Base-by-base conservation (phyloP, 495 filamentous ascomycete genomes). In the Tirmania nivea region DNA sequence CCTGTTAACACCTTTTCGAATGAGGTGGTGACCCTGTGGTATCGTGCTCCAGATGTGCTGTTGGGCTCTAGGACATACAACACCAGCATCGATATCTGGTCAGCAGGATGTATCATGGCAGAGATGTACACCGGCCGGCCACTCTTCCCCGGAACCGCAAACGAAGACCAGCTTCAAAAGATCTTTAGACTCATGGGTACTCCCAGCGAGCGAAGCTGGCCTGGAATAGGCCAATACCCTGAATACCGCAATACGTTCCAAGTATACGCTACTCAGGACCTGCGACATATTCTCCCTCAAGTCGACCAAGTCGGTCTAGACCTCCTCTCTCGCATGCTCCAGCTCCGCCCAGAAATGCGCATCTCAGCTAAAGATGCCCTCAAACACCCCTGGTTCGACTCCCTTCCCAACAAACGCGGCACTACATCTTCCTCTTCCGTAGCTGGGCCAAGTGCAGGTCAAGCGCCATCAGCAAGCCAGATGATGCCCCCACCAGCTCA, bases 141-240 rank as follows among this genome's bases (percentile, higher is more conserved):
- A 0, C 73, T 95, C 11, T 95, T 95, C 70, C 88, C 88, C 0
- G 88, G 88, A 42, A 95, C 88, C 1, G 92, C 88, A 19, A 95
- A 95, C 65, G 88, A 95, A 66, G 88, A 95, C 67, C 88, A 95
- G 66, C 78, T 94, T 52, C 72, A 86, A 54, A 87, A 92, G 62
- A 95, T 95, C 67, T 95, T 94, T 76, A 82, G 88, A 31, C 80
- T 95, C 50, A 95, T 95, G 88, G 88, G 88, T 36, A 95, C 88
- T 1, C 88, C 88, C 0, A 88, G 83, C 0, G 88, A 94, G 66
- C 76, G 85, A 49, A 84, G 83, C 2, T 96, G 88, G 88, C 88
- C 88, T 1, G 86, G 86, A 4, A 87, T 96, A 64, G 79, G 78
- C 21, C 75, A 80, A 61, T 88, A 89, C 62, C 86, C 87, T 8